These are phyloP conservation scores for Isoetes taiwanensis DNA, from an alignment of 75 land plant genomes.

Conservation along the genomic window DNA sequence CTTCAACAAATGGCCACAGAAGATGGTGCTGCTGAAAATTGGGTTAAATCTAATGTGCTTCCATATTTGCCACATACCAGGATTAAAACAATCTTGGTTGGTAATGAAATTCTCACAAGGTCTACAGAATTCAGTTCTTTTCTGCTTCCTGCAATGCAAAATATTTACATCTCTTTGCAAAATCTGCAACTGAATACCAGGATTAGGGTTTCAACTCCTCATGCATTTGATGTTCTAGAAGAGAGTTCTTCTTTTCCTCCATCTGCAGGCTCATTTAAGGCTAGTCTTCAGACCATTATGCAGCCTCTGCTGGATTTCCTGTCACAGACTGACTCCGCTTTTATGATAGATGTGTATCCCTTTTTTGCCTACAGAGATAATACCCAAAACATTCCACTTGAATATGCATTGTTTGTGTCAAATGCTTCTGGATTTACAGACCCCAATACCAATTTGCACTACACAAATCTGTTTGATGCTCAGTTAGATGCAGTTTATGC, in stretches of 20 bases:
- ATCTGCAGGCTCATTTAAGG: conserved; percentile 32
- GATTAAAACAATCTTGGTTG: not conserved
- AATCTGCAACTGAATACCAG: conserved; percentile 17
- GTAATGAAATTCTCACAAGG: not conserved
- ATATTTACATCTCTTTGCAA: conserved; percentile 21
- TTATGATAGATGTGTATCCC: conserved; percentile 38
- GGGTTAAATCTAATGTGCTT: not conserved
- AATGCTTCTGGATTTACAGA: conserved; percentile 16
- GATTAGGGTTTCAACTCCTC: conserved; percentile 34
- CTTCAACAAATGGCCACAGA: not conserved
- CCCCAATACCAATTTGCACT: conserved; percentile 11
- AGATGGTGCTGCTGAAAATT: not conserved
- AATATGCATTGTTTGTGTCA: conserved; percentile 43
- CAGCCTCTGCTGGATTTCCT: conserved; percentile 34
- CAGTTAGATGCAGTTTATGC: conserved; percentile 1
- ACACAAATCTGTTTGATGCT: conserved; percentile 2
- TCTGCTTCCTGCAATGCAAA: conserved; percentile 32
- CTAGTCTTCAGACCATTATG: conserved; percentile 11
- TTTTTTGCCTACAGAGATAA: conserved; percentile 19
- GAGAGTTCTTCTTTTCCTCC: conserved; percentile 38
- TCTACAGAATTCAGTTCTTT: too few species aligned
- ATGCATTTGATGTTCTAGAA: conserved; percentile 18
- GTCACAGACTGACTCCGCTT: conserved; percentile 25
- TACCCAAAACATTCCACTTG: conserved; percentile 16
- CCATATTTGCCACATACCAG: not conserved